A percentile compares a stretch with the other conserved stretches of the same genome.
Conservation (phyloP, 306 rosid genomes). For the Trifolium subterraneum region DNA sequence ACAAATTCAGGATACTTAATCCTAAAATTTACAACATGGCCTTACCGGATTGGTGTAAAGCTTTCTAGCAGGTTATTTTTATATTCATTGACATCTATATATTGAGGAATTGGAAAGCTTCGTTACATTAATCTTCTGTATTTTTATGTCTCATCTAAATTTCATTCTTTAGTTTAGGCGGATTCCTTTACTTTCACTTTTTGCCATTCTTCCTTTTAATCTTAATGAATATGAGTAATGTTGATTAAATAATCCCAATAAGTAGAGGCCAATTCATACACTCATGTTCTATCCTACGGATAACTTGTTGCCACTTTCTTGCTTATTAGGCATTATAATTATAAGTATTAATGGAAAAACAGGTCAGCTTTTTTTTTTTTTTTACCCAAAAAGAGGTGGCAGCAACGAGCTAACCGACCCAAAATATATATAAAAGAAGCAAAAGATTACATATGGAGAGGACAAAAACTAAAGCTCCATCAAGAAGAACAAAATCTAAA, state of each 20-base stretch:
- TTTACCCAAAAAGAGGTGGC: too few relatives aligned
- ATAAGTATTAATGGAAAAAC: too few relatives aligned
- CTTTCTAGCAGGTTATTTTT: not conserved
- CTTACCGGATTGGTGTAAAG: not conserved
- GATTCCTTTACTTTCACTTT: not conserved
- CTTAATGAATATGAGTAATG: not conserved
- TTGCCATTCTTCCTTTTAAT: not conserved
- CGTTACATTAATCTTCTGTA: not conserved
- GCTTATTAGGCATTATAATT: too few relatives aligned
- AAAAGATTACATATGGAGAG: too few relatives aligned
- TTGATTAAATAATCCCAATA: slow-evolving; percentile 3
- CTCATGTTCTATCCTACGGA: too few relatives aligned
- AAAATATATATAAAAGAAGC: too few relatives aligned
- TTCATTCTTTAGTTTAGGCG: not conserved
- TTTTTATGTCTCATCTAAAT: not conserved
- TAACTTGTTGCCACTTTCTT: too few relatives aligned
- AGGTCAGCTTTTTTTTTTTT: too few relatives aligned
- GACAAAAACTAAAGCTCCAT: too few relatives aligned
- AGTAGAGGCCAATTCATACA: slow-evolving; percentile 2
- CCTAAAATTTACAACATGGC: not conserved
- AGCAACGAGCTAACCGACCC: too few relatives aligned
- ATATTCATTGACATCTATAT: not conserved
- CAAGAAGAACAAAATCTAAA: too few relatives aligned
- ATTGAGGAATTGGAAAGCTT: slow-evolving; percentile 7
- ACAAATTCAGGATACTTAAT: slow-evolving; percentile 2